These are phyloP conservation scores for Blastocystis sp. DNA, from an alignment of 352 stramenopile genomes.

Conservation along the genomic window DNA sequence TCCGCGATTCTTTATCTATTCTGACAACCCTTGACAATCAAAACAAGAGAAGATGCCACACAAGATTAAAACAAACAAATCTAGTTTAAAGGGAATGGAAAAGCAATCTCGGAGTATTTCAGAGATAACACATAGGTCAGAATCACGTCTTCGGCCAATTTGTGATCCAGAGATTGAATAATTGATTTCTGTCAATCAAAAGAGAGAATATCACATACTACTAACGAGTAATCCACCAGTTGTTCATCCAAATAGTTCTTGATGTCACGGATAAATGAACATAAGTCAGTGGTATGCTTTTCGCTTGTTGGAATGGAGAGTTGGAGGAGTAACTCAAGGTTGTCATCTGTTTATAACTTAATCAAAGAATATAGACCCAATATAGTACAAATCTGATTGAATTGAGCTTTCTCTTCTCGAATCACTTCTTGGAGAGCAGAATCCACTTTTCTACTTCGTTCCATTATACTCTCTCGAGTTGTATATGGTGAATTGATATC, in stretches of 20 bases:
- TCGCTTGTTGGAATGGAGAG: neutral
- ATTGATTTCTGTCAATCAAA: neutral
- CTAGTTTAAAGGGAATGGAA: neutral
- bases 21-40: neutral
- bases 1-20: neutral
- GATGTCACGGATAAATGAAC: neutral
- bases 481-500: neutral
- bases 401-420: neutral
- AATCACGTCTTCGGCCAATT: neutral
- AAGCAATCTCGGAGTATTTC: neutral
- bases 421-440: neutral
- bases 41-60: neutral
- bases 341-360: neutral
- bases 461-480: neutral
- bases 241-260: neutral
- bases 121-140: slow-evolving; percentile 11
- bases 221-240: neutral
- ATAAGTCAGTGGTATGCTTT: neutral
- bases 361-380: neutral
- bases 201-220: neutral
- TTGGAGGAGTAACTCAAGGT: neutral
- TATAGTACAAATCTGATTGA: neutral
- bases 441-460: neutral
- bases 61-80: too few relatives aligned
- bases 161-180: neutral